Evolutionary conservation across 2,329 filamentous ascomycete species (phyloP), one percentile per base, ranked within the genome.

Genomic region (Scolecobasidium constrictum): DNA sequence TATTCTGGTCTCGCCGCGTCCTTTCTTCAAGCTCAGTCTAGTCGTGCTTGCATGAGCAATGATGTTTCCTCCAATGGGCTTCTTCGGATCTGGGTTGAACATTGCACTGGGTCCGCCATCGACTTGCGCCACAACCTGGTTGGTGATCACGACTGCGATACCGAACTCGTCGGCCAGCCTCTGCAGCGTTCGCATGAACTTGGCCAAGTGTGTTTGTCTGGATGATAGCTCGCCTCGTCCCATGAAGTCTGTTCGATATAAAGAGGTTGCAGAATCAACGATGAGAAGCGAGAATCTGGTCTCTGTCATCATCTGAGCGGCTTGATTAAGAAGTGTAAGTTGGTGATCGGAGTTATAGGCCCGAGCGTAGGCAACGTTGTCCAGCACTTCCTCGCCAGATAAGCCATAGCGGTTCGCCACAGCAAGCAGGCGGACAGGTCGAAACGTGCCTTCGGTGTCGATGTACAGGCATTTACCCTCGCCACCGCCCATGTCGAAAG

Each of bases 71-170:
- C 92, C 92, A 59, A 98, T 95, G 0, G 92, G 92, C 64, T 98
- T 98, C 75, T 98, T 98, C 5, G 92, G 92, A 56, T 98, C 93
- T 0, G 93, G 92, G 53, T 98, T 98, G 71, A 94, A 98, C 92
- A 98, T 98, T 48, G 90, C 81, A 56, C 83, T 90, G 21, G 90
- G 88, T 3, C 92, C 92, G 49, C 92, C 92, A 57, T 98, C 92
- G 6, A 98, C 92, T 62, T 98, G 93, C 7, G 92, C 92, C 33
- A 98, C 93, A 21, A 98, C 92, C 62, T 98, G 92, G 59, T 98
- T 98, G 35, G 92, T 96, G 56, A 98, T 98, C 53, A 98, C 86
- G 5, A 98, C 92, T 0, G 92, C 92, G 53, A 98, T 95, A 46
- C 92, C 92, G 58, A 98, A 98, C 62, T 81, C 77, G 51, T 81